Evolutionary conservation across 2,329 filamentous ascomycete species (phyloP), one percentile per base, ranked within the genome.

Genomic region (Curvularia verruculosa): DNA sequence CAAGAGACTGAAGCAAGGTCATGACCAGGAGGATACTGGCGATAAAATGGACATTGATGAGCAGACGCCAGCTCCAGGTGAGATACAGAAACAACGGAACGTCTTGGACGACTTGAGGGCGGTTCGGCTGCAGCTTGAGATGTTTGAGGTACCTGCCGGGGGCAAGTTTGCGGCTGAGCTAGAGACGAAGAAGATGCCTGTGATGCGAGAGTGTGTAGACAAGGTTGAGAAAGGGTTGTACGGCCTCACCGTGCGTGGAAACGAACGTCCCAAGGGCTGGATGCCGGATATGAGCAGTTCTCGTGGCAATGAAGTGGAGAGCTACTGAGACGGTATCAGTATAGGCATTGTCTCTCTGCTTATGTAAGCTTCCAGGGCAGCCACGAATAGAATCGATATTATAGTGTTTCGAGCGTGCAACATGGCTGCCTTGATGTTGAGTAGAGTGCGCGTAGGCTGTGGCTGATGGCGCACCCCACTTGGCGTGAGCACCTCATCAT

Each of bases 171-270:
- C 79, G 5, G 82, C 81, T 58, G 87, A 90, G 64, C 88, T 90
- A 64, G 81, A 85, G 46, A 64, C 58, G 48, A 89, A 89, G 78
- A 99, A 99, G 83, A 85, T 92, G 79, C 86, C 88, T 39, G 89
- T 93, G 1, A 96, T 97, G 90, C 85, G 88, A 69, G 85, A 86
- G 71, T 96, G 92, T 75, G 92, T 99, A 24, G 88, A 89, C 71
- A 99, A 99, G 82, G 95, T 99, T 10, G 95, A 99, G 83, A 88
- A 86, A 64, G 85, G 94, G 23, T 87, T 92, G 28, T 99, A 98
- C 76, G 92, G 92, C 3, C 85, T 97, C 65, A 87, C 89, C 28
- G 90, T 99, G 21, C 83, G 95, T 50, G 94, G 94, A 0, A 90
- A 89, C 50, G 95, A 99, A 81, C 81, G 92, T 60, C 94, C 94